Base-by-base conservation (phyloP, 441 rosid species). In the Populus tomentosa region DNA sequence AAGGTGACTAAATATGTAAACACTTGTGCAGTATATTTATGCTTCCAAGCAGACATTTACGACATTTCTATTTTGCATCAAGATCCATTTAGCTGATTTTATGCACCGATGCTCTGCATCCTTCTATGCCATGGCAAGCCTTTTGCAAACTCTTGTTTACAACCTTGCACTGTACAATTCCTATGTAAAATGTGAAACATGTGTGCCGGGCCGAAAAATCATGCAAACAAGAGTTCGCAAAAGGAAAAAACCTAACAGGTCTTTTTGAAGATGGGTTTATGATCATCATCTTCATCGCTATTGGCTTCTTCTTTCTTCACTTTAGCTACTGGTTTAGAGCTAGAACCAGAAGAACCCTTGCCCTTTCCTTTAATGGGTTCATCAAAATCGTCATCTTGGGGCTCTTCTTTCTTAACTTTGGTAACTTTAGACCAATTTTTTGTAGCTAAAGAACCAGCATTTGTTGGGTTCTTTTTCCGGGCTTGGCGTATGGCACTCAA, bases 401-500 rank as follows among this genome's bases (percentile, higher is more conserved):
- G 72, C 63, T 79, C 85, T 59, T 78, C 84, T 53, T 83, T 82
- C 81, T 87, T 84, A 46, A 69, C 64, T 73, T 72, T 82, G 42
- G 76, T 7, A 16, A 42, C 30, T 63, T 72, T 75, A 36, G 80
- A 80, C 77, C 77, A 83, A 71, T 88, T 66, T 81, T 81, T 88
- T 69, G 88, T 38, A 24, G 78, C 24, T 32, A 81, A 65, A 69
- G 81, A 33, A 81, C 80, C 87, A 16, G 78, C 85, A 81, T 83
- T 81, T 75, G 87, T 70, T 30, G 83, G 80, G 36, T 85, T 90
- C 85, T 82, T 91, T 85, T 79, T 91, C 33, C 85, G 85, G 40
- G 84, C 85, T 78, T 78, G 80, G 38, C 77, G 63, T 67, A 93
- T 72, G 21, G 93, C 87, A 69, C 86, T 84, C 89, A 93, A 78